These are phyloP conservation scores for Periglandula ipomoeae DNA, from an alignment of 2,329 filamentous ascomycete genomes.

Conservation along the genomic window DNA sequence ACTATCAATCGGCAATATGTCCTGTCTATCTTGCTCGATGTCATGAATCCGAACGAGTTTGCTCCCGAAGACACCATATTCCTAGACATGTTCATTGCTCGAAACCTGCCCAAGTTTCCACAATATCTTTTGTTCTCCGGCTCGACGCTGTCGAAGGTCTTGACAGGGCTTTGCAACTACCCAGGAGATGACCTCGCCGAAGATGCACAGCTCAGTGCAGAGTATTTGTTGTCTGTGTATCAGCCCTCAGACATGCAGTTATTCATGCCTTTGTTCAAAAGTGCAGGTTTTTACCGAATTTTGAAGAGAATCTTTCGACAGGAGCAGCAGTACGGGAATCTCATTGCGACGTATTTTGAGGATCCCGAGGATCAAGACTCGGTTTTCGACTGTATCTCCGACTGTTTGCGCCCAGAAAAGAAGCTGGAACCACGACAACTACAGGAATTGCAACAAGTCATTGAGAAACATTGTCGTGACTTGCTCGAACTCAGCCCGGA, in stretches of 20 bases:
- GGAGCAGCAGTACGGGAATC: slow-evolving; percentile 69
- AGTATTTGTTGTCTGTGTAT: slow-evolving; percentile 90
- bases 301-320: slow-evolving; percentile 78
- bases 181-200: slow-evolving; percentile 73
- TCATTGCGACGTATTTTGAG: slow-evolving; percentile 76
- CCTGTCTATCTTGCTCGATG: slow-evolving; percentile 79
- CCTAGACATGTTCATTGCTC: slow-evolving; percentile 95
- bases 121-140: slow-evolving; percentile 90
- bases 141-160: slow-evolving; percentile 70
- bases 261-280: slow-evolving; percentile 67
- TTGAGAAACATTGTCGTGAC: slow-evolving; percentile 55
- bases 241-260: slow-evolving; percentile 73
- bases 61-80: slow-evolving; percentile 78
- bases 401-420: slow-evolving; percentile 59
- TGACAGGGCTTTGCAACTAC: slow-evolving; percentile 76
- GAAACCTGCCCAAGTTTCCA: slow-evolving; percentile 92
- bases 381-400: slow-evolving; percentile 71
- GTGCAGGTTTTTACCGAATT: slow-evolving; percentile 81
- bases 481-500: slow-evolving; percentile 59
- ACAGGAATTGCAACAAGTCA: slow-evolving; percentile 58
- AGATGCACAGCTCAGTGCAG: slow-evolving; percentile 92
- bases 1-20: slow-evolving; percentile 89
- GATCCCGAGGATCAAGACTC: slow-evolving; percentile 66
- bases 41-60: slow-evolving; percentile 76
- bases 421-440: slow-evolving; percentile 60